Evolutionary conservation across 23 red algal species (phyloP), one percentile per base, ranked within the genome.

Genomic region (Gracilariopsis chorda): DNA sequence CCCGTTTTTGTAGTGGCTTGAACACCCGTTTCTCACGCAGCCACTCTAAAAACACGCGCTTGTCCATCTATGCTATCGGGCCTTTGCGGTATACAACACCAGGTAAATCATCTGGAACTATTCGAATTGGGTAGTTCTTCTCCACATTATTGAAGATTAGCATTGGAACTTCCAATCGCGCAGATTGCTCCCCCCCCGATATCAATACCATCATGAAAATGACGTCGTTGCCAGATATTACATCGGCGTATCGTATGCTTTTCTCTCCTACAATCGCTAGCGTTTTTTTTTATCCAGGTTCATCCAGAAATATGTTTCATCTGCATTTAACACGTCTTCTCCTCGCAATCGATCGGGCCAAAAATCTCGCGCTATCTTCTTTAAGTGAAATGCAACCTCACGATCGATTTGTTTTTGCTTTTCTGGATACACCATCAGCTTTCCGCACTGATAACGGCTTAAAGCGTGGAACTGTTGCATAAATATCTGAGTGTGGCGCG

Each of bases 21-120:
- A 84, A 36, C 40, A 46, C 1, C 19, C 80, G 0, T 36, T 10
- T 10, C 27, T 70, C 55, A 42, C 24, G 27, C 21, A 84, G 0
- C 80, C 1, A 67, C 16, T 25, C 34, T 19, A 1, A 19, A n/a
- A 0, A 47, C 23, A 69, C 24, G 27, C 11, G 24, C 34, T 65
- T 39, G 37, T 84, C 80, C 80, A 84, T 84, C 80, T 56, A 68
- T 65, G 53, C 59, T 68, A 64, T 84, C 28, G 56, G 80, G n/a
- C 56, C 53, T 20, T 51, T 47, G 25, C 80, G 80, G 40, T 84
- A 68, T n/a, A 0, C 42, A 67, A 84, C 58, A 0, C 80, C 80
- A 24, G 80, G 52, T 20, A 84, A 1, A 67, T 84, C 40, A 20
- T 84, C 53, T 29, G 56, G 59, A 34, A 44, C 19, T 43, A 51